A percentile compares a stretch with the other conserved stretches of the same genome.
These are phyloP conservation scores for Pythium volutum DNA, from an alignment of 352 stramenopile species.

Conservation along the genomic window DNA sequence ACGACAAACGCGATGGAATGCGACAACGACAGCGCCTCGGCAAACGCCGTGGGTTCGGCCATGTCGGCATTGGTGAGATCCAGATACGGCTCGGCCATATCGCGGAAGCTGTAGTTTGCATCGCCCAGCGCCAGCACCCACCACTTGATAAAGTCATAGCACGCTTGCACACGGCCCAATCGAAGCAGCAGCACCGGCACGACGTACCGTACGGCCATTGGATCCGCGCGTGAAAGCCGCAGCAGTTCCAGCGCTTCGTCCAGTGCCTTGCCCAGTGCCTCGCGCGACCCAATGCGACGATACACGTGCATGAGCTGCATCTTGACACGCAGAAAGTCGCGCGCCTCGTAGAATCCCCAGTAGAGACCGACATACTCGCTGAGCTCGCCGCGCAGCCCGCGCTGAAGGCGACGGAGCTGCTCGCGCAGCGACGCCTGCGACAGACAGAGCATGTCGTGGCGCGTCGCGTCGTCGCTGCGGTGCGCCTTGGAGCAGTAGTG, in stretches of 20 bases:
- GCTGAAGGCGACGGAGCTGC: constrained; percentile 2
- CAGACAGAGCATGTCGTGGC: neutral
- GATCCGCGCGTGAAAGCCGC: constrained; percentile 6
- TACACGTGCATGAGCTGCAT: constrained; percentile 3
- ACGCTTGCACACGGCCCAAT: neutral
- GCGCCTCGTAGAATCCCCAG: constrained; percentile 10
- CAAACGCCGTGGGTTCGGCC: constrained; percentile 2
- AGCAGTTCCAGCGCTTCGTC: neutral
- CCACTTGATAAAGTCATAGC: constrained; percentile 17
- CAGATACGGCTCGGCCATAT: constrained; percentile 8
- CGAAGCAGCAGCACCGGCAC: constrained; percentile 1
- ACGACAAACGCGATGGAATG: constrained; percentile 6
- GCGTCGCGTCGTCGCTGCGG: constrained; percentile 1
- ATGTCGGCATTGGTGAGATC: neutral
- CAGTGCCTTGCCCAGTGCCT: constrained; percentile 1
- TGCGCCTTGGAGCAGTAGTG: constrained; percentile 16
- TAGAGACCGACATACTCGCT: constrained; percentile 6
- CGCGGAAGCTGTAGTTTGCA: constrained; percentile 12
- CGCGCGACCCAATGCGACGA: neutral
- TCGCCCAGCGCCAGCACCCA: constrained; percentile 1
- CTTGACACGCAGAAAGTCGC: constrained; percentile 3
- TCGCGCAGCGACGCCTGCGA: neutral
- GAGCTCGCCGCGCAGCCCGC: constrained; percentile 6
- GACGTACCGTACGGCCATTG: constrained; percentile 7
- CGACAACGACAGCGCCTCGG: neutral